Evolutionary conservation across 1,284 basidiomycete genomes (phyloP), one percentile per base, ranked within the genome.

Genomic region (Sanghuangporus weigelae): DNA sequence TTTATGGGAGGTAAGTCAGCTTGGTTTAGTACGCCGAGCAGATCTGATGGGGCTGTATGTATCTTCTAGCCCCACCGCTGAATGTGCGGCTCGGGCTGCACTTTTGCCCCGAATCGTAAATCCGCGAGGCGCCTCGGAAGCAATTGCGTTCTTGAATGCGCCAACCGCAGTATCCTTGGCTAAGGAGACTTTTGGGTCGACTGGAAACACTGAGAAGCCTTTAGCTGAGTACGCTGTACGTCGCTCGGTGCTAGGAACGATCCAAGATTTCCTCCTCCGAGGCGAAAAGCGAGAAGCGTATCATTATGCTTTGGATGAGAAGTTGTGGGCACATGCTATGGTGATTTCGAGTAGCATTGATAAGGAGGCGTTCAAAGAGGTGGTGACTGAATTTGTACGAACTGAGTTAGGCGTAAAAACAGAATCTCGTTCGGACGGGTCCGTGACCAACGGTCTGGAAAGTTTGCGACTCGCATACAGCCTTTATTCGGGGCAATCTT

Each of bases 261-360:
- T 98, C 62, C 88, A 94, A 66, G 82, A 84, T 36, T 83, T 93
- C 62, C 80, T 98, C 11, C 75, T 95, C 7, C 82, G 85, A 53
- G 97, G 97, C 14, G 88, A 98, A 68, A 89, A 93, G 63, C 84
- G 86, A 31, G 86, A 90, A 67, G 97, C 97, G 0, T 95, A 94
- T 70, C 87, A 89, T 63, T 95, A 89, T 71, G 96, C 97, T 3
- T 80, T 95, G 35, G 88, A 95, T 65, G 85, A 95, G 72, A 89
- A 85, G 69, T 77, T 99, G 36, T 99, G 96, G 95, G 88, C 94
- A 1, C 97, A 99, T 74, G 97, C 97, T 0, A 87, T 99, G 83
- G 79, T 98, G 55, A 96, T 99, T 66, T 89, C 97, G 7, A 96
- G 93, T 71, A 91, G 92, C 62, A 84, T 98, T 58, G 96, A 96